Percentiles rank a stretch among this genome's conserved stretches.
These are phyloP conservation scores for Salvia miltiorrhiza DNA, from an alignment of 257 asterid genomes.

Conservation along the genomic window DNA sequence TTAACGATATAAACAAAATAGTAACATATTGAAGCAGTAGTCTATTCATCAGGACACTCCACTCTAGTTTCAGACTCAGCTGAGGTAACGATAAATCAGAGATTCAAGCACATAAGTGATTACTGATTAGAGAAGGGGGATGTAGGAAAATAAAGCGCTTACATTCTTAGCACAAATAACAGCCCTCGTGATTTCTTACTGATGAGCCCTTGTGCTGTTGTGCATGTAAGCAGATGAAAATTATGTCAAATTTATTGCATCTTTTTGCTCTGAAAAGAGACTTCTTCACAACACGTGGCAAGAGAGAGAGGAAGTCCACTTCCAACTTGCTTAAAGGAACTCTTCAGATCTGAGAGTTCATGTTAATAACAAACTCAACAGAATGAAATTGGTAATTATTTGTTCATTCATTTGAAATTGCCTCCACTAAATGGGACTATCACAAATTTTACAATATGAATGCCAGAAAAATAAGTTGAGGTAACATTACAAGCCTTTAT, in stretches of 20 bases:
- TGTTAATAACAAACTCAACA: conserved; percentile 10
- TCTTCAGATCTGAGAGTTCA: conserved; percentile 9
- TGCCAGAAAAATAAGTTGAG: background rate
- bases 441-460: background rate
- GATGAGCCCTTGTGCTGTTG: too few species aligned
- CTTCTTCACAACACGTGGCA: background rate
- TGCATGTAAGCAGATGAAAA: too few species aligned
- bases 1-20: background rate
- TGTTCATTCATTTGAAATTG: background rate
- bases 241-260: background rate
- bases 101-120: background rate
- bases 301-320: background rate
- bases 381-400: background rate
- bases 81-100: background rate
- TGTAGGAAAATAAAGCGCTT: background rate
- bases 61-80: too few species aligned
- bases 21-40: background rate
- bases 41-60: background rate
- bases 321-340: background rate
- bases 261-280: background rate
- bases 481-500: background rate
- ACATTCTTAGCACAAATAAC: background rate
- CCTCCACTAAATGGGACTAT: background rate
- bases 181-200: background rate
- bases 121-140: background rate